A percentile compares a stretch with the other conserved stretches of the same genome.
Evolutionary conservation across 768 basidiomycete species (phyloP).

Genomic region (Mycena chlorophos): DNA sequence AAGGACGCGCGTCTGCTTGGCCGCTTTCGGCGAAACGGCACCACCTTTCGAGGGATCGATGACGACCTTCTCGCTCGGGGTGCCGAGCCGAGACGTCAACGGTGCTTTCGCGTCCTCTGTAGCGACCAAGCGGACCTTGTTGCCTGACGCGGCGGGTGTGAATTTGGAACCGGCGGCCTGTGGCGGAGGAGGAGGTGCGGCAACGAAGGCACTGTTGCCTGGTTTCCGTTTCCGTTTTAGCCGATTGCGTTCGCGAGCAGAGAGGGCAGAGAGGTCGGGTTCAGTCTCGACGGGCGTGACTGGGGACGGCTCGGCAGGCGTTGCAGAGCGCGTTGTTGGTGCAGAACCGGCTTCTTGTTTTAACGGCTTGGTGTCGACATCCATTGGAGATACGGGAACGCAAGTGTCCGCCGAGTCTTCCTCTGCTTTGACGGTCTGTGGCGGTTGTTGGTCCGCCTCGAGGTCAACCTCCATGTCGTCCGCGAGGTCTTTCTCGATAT

Average conservation of each 20-base stretch:
- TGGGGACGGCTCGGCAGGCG: slow-evolving; percentile 54
- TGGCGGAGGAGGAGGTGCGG: slow-evolving; percentile 67
- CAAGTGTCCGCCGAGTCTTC: slow-evolving; percentile 25
- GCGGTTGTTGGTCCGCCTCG: slow-evolving; percentile 66
- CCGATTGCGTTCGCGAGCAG: slow-evolving; percentile 90
- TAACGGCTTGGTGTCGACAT: slow-evolving; percentile 39
- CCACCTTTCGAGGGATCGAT: slow-evolving; percentile 85
- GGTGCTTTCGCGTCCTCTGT: slow-evolving; percentile 52
- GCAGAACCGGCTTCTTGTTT: slow-evolving; percentile 39
- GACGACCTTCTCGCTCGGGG: slow-evolving; percentile 71
- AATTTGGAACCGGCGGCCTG: slow-evolving; percentile 63
- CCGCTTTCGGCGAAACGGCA: slow-evolving; percentile 74
- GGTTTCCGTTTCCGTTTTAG: slow-evolving; percentile 93
- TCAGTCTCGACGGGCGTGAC: slow-evolving; percentile 48
- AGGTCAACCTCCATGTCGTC: slow-evolving; percentile 87
- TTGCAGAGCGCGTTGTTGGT: slow-evolving; percentile 44
- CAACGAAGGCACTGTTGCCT: slow-evolving; percentile 81
- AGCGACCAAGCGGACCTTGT: slow-evolving; percentile 75
- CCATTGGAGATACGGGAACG: slow-evolving; percentile 42
- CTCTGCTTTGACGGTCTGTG: slow-evolving; percentile 40
- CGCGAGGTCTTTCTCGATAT: slow-evolving; percentile 76
- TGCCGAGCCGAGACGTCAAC: slow-evolving; percentile 56
- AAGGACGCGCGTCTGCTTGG: slow-evolving; percentile 75
- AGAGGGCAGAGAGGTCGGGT: slow-evolving; percentile 58
- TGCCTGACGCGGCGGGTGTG: slow-evolving; percentile 48